Evolutionary conservation across 805 yeast genomes (phyloP).

Genomic region (Candida michaelii): DNA sequence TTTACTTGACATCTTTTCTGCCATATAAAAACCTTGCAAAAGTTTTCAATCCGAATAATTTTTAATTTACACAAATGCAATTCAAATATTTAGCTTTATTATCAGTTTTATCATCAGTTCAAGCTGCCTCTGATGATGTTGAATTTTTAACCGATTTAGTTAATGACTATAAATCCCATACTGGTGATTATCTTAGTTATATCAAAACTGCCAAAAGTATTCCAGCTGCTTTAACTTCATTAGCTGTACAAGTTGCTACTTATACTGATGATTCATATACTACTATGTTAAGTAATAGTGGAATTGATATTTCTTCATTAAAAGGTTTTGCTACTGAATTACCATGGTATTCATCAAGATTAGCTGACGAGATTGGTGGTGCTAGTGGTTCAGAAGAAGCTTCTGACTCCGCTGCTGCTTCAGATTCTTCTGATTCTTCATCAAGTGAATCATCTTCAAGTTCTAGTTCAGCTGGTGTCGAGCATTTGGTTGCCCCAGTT

Average conservation of each 20-base stretch:
- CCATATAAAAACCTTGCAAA: not conserved
- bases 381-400: constrained; percentile 5
- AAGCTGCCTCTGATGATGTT: constrained; percentile 20
- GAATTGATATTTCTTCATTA: constrained; percentile 22
- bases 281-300: constrained; percentile 27
- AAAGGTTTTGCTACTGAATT: constrained; percentile 31
- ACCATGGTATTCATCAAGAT: constrained; percentile 36
- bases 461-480: constrained; percentile 7
- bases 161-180: constrained; percentile 29
- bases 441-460: constrained; percentile 4
- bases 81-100: constrained; percentile 7
- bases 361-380: not conserved
- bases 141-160: constrained; percentile 37
- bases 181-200: constrained; percentile 26
- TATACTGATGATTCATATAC: constrained; percentile 38
- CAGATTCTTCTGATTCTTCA: constrained; percentile 1
- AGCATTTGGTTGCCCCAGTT: constrained; percentile 20
- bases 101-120: constrained; percentile 14
- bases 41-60: too few relatives aligned
- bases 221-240: constrained; percentile 29
- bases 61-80: constrained; percentile 7
- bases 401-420: constrained; percentile 4
- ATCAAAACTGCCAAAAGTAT: constrained; percentile 26
- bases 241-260: constrained; percentile 32
- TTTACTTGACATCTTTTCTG: not conserved